Evolutionary conservation across 2,329 filamentous ascomycete species (phyloP).

Genomic region (Onygena corvina): DNA sequence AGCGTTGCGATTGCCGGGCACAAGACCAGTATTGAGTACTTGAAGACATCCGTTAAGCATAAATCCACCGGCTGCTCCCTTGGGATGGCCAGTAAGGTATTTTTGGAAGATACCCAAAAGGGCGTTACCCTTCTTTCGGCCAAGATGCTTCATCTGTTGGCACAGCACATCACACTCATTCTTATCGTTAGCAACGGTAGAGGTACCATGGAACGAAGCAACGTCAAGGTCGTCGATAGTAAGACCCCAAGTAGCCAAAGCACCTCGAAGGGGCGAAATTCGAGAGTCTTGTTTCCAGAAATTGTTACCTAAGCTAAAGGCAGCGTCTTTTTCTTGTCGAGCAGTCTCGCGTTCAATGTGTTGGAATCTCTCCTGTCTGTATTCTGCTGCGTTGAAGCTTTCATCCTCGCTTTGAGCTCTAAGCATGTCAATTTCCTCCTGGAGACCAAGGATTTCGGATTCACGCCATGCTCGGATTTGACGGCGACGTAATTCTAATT

Average conservation of each 20-base stretch:
- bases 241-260: conserved; percentile 93
- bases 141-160: conserved; percentile 88
- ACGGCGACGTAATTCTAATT: conserved; percentile 85
- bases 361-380: conserved; percentile 66
- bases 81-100: conserved; percentile 95
- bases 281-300: conserved; percentile 96
- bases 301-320: conserved; percentile 87
- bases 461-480: conserved; percentile 97
- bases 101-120: conserved; percentile 98
- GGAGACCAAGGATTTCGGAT: conserved; percentile 80
- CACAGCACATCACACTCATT: conserved; percentile 97
- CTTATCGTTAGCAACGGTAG: conserved; percentile 97
- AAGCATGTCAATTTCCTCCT: conserved; percentile 86
- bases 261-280: conserved; percentile 90
- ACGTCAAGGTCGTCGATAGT: conserved; percentile 92
- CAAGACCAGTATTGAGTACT: conserved; percentile 83
- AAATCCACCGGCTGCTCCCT: conserved; percentile 98
- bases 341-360: conserved; percentile 82
- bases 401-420: conserved; percentile 57
- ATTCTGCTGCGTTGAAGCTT: conserved; percentile 71
- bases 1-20: conserved; percentile 93
- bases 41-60: conserved; percentile 99
- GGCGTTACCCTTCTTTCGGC: conserved; percentile 91
- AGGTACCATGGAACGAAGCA: conserved; percentile 97
- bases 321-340: conserved; percentile 84